Conservation (phyloP, 768 basidiomycete genomes). For the Austroboletus eburneus region DNA sequence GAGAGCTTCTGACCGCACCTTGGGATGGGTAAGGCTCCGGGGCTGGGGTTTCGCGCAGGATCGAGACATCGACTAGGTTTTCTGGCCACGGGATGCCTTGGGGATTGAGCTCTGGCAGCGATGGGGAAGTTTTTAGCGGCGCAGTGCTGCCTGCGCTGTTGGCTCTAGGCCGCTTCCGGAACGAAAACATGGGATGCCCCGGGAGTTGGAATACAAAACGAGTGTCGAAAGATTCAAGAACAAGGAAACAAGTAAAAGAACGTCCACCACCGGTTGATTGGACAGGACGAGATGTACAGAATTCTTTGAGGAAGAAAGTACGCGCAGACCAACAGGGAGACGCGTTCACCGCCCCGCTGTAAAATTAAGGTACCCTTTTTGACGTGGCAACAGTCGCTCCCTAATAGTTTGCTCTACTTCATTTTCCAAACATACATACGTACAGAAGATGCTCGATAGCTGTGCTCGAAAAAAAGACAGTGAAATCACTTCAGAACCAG, state of each 20-base stretch:
- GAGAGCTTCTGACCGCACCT: conserved; percentile 71
- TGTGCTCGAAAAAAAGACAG: conserved; percentile 11
- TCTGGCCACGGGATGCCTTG: conserved; percentile 84
- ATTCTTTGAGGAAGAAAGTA: conserved; percentile 16
- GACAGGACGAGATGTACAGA: conserved; percentile 13
- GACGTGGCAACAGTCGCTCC: conserved; percentile 28
- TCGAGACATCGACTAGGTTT: conserved; percentile 69
- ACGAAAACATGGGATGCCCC: conserved; percentile 58
- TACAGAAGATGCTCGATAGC: conserved; percentile 26
- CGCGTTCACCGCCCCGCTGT: conserved; percentile 1
- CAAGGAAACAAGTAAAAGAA: conserved; percentile 24
- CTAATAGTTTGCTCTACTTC: conserved; percentile 14
- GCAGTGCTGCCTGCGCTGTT: conserved; percentile 37
- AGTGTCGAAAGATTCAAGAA: conserved; percentile 22
- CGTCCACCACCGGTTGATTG: conserved; percentile 14
- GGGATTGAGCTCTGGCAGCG: conserved; percentile 70
- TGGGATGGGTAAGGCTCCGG: conserved; percentile 39
- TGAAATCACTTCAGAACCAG: conserved; percentile 14
- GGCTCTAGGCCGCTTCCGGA: conserved; percentile 60
- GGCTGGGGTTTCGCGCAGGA: conserved; percentile 46
- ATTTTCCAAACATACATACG: conserved; percentile 31
- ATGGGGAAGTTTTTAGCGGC: conserved; percentile 68
- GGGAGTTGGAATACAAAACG: conserved; percentile 20
- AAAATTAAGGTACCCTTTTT: conserved; percentile 19
- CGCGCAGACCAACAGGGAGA: conserved; percentile 9